Evolutionary conservation across 495 filamentous ascomycete genomes (phyloP).

Genomic region (Pyronema omphalodes): DNA sequence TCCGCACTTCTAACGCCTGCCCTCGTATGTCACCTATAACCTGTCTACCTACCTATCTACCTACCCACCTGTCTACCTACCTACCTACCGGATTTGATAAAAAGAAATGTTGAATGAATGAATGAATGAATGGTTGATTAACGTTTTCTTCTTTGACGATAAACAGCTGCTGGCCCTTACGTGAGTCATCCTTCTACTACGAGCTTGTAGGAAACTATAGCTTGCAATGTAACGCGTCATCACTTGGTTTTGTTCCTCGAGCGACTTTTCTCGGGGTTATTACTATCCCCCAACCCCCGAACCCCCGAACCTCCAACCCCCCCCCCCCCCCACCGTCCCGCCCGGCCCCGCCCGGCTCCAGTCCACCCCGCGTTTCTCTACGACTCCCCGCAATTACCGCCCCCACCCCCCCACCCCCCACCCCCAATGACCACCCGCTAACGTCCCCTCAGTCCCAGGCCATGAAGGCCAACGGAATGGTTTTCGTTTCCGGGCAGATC

Average conservation of each 20-base stretch:
- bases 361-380: background rate
- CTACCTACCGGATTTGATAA: no score
- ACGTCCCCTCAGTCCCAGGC: constrained; percentile 53
- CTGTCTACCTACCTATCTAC: no score
- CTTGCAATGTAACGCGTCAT: no score
- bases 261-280: no score
- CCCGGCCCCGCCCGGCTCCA: no score
- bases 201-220: no score
- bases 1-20: constrained; percentile 17
- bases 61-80: no score
- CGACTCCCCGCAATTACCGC: background rate
- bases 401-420: background rate
- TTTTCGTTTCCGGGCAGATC: constrained; percentile 91
- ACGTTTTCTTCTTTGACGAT: background rate
- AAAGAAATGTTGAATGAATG: no score
- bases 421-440: background rate
- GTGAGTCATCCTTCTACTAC: constrained; percentile 3
- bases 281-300: no score
- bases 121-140: constrained; percentile 1
- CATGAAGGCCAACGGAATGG: constrained; percentile 58
- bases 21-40: constrained; percentile 14
- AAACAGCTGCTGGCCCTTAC: constrained; percentile 22
- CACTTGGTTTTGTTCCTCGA: no score
- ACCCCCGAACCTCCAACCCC: no score
- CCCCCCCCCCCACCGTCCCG: no score